phyloP scores from a whole-genome alignment of 2,329 filamentous ascomycete genomes.

The Cladophialophora immunda region DNA sequence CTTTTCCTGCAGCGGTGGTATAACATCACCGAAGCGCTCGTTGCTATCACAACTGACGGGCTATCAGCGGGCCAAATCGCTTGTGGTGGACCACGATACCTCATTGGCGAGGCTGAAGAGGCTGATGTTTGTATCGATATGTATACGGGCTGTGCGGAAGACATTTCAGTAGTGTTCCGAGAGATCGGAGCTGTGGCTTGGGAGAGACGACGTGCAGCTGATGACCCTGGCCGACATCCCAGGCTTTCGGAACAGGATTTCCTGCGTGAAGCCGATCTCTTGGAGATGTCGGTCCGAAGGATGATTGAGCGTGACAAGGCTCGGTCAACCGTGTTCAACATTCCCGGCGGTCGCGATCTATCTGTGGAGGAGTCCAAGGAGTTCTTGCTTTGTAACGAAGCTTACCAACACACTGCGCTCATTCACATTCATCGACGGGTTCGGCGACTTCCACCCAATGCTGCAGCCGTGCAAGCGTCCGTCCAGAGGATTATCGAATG shows the following conservation, averaged over 20 bases:
- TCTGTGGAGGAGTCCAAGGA: slow-evolving; percentile 42
- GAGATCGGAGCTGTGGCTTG: slow-evolving; percentile 27
- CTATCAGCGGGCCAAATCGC: slow-evolving; percentile 2
- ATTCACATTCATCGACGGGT: slow-evolving; percentile 54
- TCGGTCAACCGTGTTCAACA: slow-evolving; percentile 40
- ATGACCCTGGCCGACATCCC: neutral
- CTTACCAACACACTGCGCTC: slow-evolving; percentile 54
- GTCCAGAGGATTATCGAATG: slow-evolving; percentile 50
- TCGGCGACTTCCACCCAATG: slow-evolving; percentile 42
- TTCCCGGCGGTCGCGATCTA: slow-evolving; percentile 40
- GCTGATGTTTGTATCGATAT: slow-evolving; percentile 15
- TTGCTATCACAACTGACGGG: slow-evolving; percentile 19
- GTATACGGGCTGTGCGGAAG: slow-evolving; percentile 25
- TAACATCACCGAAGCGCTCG: slow-evolving; percentile 26
- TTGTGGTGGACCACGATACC: neutral
- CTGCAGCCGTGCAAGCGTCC: slow-evolving; percentile 18
- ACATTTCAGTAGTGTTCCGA: slow-evolving; percentile 14
- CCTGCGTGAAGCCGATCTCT: slow-evolving; percentile 44
- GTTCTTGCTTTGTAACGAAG: slow-evolving; percentile 52
- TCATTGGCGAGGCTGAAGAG: neutral
- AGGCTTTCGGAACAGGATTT: slow-evolving; percentile 26
- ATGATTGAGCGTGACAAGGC: slow-evolving; percentile 38
- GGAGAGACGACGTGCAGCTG: slow-evolving; percentile 14
- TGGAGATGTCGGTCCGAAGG: slow-evolving; percentile 40
- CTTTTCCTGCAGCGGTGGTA: slow-evolving; percentile 41